phyloP scores from a whole-genome alignment of 208 protist genomes.

The Phytomonas sp. region DNA sequence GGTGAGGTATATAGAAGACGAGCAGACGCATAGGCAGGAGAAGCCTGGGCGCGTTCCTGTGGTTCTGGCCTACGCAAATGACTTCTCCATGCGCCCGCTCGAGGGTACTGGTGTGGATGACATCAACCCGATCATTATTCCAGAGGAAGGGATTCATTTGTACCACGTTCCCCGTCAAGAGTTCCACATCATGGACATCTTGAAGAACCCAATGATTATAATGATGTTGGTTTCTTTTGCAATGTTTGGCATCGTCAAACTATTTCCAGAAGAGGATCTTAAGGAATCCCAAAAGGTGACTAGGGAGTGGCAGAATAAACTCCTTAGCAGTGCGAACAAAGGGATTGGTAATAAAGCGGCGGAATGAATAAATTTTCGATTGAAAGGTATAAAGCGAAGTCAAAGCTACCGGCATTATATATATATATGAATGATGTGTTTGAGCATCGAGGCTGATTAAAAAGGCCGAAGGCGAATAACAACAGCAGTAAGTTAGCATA shows the following conservation, averaged over 20 bases:
- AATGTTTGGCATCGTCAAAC: slow-evolving; percentile 58
- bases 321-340: slow-evolving; percentile 20
- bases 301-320: slow-evolving; percentile 50
- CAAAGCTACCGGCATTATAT: background rate
- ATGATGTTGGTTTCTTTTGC: slow-evolving; percentile 63
- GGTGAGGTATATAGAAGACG: slow-evolving; percentile 43
- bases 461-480: no score
- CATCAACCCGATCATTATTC: slow-evolving; percentile 57
- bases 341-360: background rate
- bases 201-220: slow-evolving; percentile 78
- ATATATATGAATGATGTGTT: background rate
- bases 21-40: slow-evolving; percentile 15
- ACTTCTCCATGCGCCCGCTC: slow-evolving; percentile 48
- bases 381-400: background rate
- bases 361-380: background rate
- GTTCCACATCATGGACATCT: slow-evolving; percentile 44
- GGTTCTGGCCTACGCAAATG: slow-evolving; percentile 59
- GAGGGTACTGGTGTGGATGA: slow-evolving; percentile 63
- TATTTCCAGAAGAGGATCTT: slow-evolving; percentile 74
- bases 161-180: slow-evolving; percentile 77
- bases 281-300: slow-evolving; percentile 61
- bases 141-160: slow-evolving; percentile 26
- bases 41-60: slow-evolving; percentile 19
- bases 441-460: slow-evolving; percentile 5
- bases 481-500: background rate